phyloP scores from a whole-genome alignment of 140 eudicot genomes.

The Flaveria floridana region DNA sequence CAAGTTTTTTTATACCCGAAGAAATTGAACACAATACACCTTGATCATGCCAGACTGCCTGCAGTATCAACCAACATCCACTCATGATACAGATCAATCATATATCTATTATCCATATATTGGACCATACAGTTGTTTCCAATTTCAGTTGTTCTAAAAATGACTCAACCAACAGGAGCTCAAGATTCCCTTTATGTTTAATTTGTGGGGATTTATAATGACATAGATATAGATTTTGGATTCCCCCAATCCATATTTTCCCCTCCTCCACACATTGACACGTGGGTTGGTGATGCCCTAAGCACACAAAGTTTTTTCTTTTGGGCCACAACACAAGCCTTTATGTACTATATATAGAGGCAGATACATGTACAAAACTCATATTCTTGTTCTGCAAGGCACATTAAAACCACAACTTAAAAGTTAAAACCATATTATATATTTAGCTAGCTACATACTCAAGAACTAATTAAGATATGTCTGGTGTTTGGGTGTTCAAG shows the following conservation, averaged over 20 bases:
- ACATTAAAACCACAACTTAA: slow-evolving; percentile 8
- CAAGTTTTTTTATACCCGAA: too few species aligned
- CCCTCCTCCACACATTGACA: slow-evolving; percentile 32
- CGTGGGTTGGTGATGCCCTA: slow-evolving; percentile 33
- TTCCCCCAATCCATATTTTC: slow-evolving; percentile 5
- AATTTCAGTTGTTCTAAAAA: slow-evolving; percentile 21
- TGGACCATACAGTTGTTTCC: slow-evolving; percentile 11
- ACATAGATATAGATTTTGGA: slow-evolving; percentile 29
- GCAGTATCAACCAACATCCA: slow-evolving; percentile 24
- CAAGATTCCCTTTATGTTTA: slow-evolving; percentile 12
- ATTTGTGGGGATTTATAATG: slow-evolving; percentile 26
- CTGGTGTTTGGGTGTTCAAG: slow-evolving; percentile 91
- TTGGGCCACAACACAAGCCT: slow-evolving; percentile 16
- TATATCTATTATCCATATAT: too few species aligned
- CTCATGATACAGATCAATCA: too few species aligned
- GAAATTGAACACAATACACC: too few species aligned
- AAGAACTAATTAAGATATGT: slow-evolving; percentile 31
- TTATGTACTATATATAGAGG: not conserved
- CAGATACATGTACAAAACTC: slow-evolving; percentile 54
- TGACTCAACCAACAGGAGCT: slow-evolving; percentile 20
- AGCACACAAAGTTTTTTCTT: slow-evolving; percentile 17
- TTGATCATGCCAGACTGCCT: too few species aligned
- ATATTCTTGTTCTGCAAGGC: slow-evolving; percentile 9
- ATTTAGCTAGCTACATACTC: not conserved
- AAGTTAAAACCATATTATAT: not conserved